Evolutionary conservation across 192 early-diverging fungal species (phyloP), one percentile per base, ranked within the genome.

Genomic region (Linnemannia zychae): DNA sequence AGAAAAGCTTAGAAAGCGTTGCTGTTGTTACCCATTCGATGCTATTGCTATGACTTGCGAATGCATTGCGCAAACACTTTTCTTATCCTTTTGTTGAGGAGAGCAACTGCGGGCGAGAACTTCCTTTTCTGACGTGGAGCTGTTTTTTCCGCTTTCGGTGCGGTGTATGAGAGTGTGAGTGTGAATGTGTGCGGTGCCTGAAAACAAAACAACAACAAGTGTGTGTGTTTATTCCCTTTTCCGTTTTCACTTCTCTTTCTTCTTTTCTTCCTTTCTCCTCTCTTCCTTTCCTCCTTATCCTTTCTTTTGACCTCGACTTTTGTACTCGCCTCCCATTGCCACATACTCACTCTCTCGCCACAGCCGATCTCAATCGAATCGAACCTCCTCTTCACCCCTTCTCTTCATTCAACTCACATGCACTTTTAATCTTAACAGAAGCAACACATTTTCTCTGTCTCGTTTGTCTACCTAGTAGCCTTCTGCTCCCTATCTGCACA

Each of bases 141-240:
- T 40, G n/a, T 71, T 71, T 71, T 71, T 71, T 47, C 46, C 46
- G 69, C n/a, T 71, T 71, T 71, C 38, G 69, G 69, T 34, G 36
- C 65, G n/a, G n/a, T n/a, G n/a, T n/a, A n/a, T n/a, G n/a, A n/a
- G n/a, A n/a, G n/a, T n/a, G n/a, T n/a, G 65, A 28, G 36, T 67
- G 24, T 17, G 24, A 28, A 18, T 34, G 65, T n/a, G 36, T 28
- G 65, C 40, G 65, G 36, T 48, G 50, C 50, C 50, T 52, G 72
- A 16, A 67, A 18, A 76, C 17, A 48, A 36, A 76, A 20, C 38
- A 44, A 63, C 31, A 4, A 3, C 36, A 18, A 22, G n/a, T 47
- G 9, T 31, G n/a, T 12, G 57, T 34, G 6, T 11, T 60, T 31
- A 28, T 47, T n/a, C 15, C 13, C 46, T 49, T 49, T 48, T 66